These are phyloP conservation scores for Cercospora canescens DNA, from an alignment of 2,329 filamentous ascomycete species.

Conservation along the genomic window DNA sequence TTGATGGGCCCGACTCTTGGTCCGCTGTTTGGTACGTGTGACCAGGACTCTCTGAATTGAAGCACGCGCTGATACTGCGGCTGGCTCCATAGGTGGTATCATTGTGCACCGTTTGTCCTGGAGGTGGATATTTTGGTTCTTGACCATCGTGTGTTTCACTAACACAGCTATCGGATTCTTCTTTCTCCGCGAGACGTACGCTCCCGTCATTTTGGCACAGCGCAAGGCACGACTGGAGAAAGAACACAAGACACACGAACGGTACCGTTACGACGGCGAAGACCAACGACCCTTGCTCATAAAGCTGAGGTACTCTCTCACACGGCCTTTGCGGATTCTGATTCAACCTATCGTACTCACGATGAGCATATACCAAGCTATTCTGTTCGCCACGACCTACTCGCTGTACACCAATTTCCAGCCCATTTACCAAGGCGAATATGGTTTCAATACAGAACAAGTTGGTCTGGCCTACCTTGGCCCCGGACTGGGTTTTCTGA, in stretches of 20 bases:
- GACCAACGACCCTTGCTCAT: slow-evolving; percentile 40
- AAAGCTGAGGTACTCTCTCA: slow-evolving; percentile 42
- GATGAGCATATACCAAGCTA: slow-evolving; percentile 49
- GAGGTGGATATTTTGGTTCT: slow-evolving; percentile 53
- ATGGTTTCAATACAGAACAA: slow-evolving; percentile 49
- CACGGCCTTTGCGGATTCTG: slow-evolving; percentile 45
- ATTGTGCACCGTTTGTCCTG: slow-evolving; percentile 48
- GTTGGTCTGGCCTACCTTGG: slow-evolving; percentile 49
- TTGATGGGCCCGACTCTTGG: slow-evolving; percentile 45
- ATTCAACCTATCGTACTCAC: slow-evolving; percentile 48
- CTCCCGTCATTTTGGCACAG: slow-evolving; percentile 41
- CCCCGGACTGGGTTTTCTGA: slow-evolving; percentile 46
- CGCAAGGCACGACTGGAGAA: slow-evolving; percentile 40
- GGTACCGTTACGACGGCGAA: slow-evolving; percentile 46
- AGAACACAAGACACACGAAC: slow-evolving; percentile 37
- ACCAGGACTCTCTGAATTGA: no score
- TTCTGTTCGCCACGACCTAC: slow-evolving; percentile 51
- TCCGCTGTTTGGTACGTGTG: slow-evolving; percentile 40
- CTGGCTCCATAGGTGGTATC: slow-evolving; percentile 32
- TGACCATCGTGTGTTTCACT: slow-evolving; percentile 44
- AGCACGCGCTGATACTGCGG: neutral
- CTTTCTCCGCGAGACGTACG: slow-evolving; percentile 48
- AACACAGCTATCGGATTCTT: slow-evolving; percentile 46
- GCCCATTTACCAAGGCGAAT: slow-evolving; percentile 45
- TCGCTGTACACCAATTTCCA: slow-evolving; percentile 52